These are phyloP conservation scores for Onygenales sp. DNA, from an alignment of 2,329 filamentous ascomycete species.

Conservation along the genomic window DNA sequence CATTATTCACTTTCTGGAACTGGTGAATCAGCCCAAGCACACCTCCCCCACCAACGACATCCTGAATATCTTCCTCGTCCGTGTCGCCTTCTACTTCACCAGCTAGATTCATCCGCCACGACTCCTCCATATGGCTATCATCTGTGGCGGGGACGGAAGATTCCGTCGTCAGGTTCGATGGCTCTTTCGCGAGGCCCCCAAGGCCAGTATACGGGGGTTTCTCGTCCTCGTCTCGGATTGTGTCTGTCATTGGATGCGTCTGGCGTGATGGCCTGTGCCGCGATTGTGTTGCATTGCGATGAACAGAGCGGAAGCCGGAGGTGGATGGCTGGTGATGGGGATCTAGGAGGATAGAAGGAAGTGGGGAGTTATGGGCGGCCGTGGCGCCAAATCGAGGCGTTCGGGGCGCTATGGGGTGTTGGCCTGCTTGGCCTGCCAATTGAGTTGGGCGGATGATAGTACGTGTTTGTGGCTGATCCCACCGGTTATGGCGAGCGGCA, in stretches of 20 bases:
- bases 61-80: constrained; percentile 40
- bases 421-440: constrained; percentile 13
- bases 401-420: constrained; percentile 19
- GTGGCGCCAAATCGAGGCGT: constrained; percentile 17
- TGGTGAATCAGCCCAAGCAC: constrained; percentile 59
- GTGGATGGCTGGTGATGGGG: constrained; percentile 37
- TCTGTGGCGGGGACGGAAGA: constrained; percentile 30
- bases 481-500: constrained; percentile 14
- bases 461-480: constrained; percentile 15
- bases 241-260: constrained; percentile 17
- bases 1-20: constrained; percentile 49
- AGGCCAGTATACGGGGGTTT: constrained; percentile 11
- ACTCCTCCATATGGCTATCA: constrained; percentile 51
- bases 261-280: constrained; percentile 24
- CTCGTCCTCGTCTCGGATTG: constrained; percentile 24
- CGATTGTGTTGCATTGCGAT: constrained; percentile 17
- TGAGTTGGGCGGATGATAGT: constrained; percentile 10
- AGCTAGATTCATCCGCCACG: constrained; percentile 38
- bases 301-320: constrained; percentile 25
- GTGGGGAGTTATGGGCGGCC: constrained; percentile 22
- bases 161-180: constrained; percentile 19
- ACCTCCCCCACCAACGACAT: constrained; percentile 41
- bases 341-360: constrained; percentile 37
- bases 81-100: constrained; percentile 27
- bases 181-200: constrained; percentile 11